Evolutionary conservation across 2,329 filamentous ascomycete genomes (phyloP), one percentile per base, ranked within the genome.

Genomic region (Aspergillus arachidicola): DNA sequence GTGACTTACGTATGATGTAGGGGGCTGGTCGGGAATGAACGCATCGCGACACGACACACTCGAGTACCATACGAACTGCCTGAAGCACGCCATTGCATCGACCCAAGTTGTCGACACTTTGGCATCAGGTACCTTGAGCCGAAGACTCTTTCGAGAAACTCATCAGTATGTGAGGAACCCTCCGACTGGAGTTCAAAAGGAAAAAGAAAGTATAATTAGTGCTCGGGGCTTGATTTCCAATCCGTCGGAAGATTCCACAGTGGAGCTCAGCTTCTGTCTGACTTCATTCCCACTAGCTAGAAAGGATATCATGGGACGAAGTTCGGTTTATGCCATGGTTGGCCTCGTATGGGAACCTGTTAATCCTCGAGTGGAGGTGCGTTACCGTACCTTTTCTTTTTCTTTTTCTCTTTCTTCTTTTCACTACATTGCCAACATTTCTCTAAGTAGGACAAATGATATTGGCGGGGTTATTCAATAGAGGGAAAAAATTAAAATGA

Each of bases 1-100:
- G 38, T 60, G 58, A 53, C 46, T 41, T 36, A 32, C 19, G 23
- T 56, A 60, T 60, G 51, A 60, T 38, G 51, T 57, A 60, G 59
- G 59, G 51, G 59, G 59, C 59, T 48, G 51, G 21, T 19, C 51
- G 45, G 54, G 28, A 55, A 55, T 56, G 46, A 53, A 55, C 51
- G 32, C 19, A 54, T 43, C 28, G 28, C 36, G 14, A 45, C 19
- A 26, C 50, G 43, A 26, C 43, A 46, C 6, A 30, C 14, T 30
- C n/a, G 19, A 53, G 16, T 10, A 48, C 46, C 14, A 26, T 36
- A 55, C 51, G 51, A 55, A 55, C 32, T 36, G 10, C 23, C 32
- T 21, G 32, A 41, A 9, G 32, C 21, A 11, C 28, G 4, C 48
- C 26, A 51, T 30, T 30, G 46, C 23, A 28, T 19, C 21, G 26